These are phyloP conservation scores for Hypericum perforatum DNA, from an alignment of 345 rosid genomes.

Conservation along the genomic window DNA sequence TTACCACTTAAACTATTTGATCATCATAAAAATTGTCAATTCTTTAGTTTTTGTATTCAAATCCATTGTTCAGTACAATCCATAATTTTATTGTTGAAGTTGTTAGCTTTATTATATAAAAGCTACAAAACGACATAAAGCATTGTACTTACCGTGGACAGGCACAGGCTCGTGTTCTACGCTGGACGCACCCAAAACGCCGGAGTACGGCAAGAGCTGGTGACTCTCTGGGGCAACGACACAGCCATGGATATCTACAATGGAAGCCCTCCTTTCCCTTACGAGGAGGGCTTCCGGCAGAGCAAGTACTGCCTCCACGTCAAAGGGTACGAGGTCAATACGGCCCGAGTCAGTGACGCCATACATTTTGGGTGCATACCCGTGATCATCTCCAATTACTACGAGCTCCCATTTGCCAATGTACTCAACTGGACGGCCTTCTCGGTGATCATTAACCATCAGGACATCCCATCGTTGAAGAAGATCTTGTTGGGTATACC, in stretches of 20 bases:
- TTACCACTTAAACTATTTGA: too few relatives aligned
- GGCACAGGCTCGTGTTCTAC: conserved; percentile 30
- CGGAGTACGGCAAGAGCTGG: conserved; percentile 22
- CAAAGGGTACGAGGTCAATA: conserved; percentile 42
- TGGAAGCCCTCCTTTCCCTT: conserved; percentile 18
- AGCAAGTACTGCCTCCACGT: conserved; percentile 38
- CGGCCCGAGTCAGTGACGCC: conserved; percentile 32
- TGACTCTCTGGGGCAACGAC: conserved; percentile 25
- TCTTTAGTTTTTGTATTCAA: too few relatives aligned
- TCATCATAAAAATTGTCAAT: too few relatives aligned
- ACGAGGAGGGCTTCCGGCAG: conserved; percentile 31
- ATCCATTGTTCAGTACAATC: too few relatives aligned
- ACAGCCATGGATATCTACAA: conserved; percentile 23
- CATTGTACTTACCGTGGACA: conserved; percentile 8
- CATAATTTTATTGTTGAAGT: too few relatives aligned
- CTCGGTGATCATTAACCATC: conserved; percentile 25
- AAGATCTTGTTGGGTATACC: conserved; percentile 19
- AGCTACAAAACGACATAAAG: too few relatives aligned
- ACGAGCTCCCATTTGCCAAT: conserved; percentile 36
- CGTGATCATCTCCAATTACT: conserved; percentile 31
- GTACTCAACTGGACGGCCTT: conserved; percentile 38
- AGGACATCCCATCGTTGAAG: conserved; percentile 22
- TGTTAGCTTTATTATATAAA: too few relatives aligned
- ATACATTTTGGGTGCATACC: conserved; percentile 37
- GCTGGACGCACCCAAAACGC: conserved; percentile 34